Conservation (phyloP, 352 stramenopile species). For the Globisporangium barbulae region DNA sequence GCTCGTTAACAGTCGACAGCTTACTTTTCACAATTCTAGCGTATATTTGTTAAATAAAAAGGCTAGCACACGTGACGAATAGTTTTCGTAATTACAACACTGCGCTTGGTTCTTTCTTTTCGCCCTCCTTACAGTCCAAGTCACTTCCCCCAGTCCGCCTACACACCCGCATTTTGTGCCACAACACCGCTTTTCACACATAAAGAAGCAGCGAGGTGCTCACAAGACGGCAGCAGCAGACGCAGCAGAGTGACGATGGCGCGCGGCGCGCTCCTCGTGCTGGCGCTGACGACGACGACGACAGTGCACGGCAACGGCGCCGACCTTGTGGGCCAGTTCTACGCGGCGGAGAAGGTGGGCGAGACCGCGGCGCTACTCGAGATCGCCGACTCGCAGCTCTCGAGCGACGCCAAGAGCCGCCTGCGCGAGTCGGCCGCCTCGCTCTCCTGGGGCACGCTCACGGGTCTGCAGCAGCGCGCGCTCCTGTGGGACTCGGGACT, state of each 20-base stretch:
- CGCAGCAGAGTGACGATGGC: slow-evolving; percentile 6
- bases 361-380: slow-evolving; percentile 24
- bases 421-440: slow-evolving; percentile 6
- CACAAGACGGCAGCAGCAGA: background rate
- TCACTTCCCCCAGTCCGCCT: no score
- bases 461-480: slow-evolving; percentile 61
- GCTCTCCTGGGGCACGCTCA: slow-evolving; percentile 25
- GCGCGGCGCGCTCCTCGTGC: slow-evolving; percentile 7
- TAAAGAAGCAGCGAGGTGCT: slow-evolving; percentile 2
- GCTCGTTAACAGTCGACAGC: no score
- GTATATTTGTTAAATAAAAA: no score
- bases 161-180: background rate
- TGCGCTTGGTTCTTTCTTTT: no score
- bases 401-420: slow-evolving; percentile 28
- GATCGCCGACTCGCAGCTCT: slow-evolving; percentile 34
- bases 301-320: slow-evolving; percentile 15
- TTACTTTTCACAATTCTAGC: no score
- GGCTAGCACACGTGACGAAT: no score
- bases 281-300: background rate
- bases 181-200: background rate
- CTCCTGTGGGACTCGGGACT: slow-evolving; percentile 71
- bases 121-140: no score
- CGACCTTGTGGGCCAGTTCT: slow-evolving; percentile 58
- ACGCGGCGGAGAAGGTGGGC: slow-evolving; percentile 32
- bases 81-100: no score